Evolutionary conservation across 1,284 basidiomycete genomes (phyloP), one percentile per base, ranked within the genome.

Genomic region (Ustilago cynodontis): DNA sequence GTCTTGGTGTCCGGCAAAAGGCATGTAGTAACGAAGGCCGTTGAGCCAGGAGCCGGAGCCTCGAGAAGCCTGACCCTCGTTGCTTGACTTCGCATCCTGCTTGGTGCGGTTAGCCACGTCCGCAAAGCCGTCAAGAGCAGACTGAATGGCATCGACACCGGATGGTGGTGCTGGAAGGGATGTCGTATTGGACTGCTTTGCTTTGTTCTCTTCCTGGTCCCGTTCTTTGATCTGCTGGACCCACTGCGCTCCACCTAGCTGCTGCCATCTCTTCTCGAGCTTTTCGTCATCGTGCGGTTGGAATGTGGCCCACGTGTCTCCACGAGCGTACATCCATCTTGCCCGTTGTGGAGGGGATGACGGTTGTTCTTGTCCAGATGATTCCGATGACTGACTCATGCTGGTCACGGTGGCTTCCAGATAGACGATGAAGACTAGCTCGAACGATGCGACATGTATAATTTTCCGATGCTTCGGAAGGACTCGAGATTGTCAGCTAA

Each of bases 261-360:
- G 16, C 28, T 54, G 33, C 70, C 77, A 85, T 31, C 70, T 61
- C 13, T 59, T 18, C 62, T 85, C 84, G 24, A 84, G 71, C 53
- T 70, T 67, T 4, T 69, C 70, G 54, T 80, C 73, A 43, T 85
- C 82, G 11, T 58, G 65, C 35, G 77, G 76, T 20, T 73, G 59
- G 28, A 85, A 85, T 4, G 73, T 71, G 22, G 79, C 78, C 84
- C 84, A 85, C 13, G 65, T 64, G 11, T 73, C 66, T 11, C 78
- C 78, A 26, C 79, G 72, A 26, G 84, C 78, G 51, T 82, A 82
- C 67, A 85, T 81, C 84, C 82, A 85, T 58, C 70, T 67, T 13
- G 80, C 67, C n/a, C 62, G 50, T 31, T 74, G 61, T 3, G 45
- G 62, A 13, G 74, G 78, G 4, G 66, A 65, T 18, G 55, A 60